phyloP scores from a whole-genome alignment of 2,329 filamentous ascomycete species.

The Helminthosporium solani region DNA sequence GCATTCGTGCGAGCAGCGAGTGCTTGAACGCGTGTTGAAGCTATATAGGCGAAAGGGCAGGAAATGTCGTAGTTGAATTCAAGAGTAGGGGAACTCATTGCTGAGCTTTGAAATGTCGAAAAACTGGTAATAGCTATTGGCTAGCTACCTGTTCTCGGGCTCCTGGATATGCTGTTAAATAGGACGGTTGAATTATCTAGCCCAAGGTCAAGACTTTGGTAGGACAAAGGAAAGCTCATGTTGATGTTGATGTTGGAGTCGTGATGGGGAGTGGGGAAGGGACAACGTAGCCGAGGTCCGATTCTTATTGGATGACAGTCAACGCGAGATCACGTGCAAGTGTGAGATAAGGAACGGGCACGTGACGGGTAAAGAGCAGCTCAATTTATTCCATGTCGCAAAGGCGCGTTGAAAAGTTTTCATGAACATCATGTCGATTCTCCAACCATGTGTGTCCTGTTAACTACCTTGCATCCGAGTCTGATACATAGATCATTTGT shows the following conservation, averaged over 20 bases:
- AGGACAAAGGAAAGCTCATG: neutral
- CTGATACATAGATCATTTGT: too few relatives aligned
- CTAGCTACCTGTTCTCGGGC: neutral
- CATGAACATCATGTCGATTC: too few relatives aligned
- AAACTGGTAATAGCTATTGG: too few relatives aligned
- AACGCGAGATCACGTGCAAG: neutral
- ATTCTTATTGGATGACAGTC: neutral
- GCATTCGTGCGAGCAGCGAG: slow-evolving; percentile 31
- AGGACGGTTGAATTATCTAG: too few relatives aligned
- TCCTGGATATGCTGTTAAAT: too few relatives aligned
- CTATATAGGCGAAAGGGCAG: slow-evolving; percentile 43
- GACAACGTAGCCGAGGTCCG: neutral
- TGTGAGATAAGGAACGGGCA: neutral
- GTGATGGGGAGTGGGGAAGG: neutral
- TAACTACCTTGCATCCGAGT: too few relatives aligned
- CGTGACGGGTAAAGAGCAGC: too few relatives aligned
- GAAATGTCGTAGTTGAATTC: slow-evolving; percentile 39
- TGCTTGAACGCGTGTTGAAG: slow-evolving; percentile 32
- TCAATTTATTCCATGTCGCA: too few relatives aligned
- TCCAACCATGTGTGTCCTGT: too few relatives aligned
- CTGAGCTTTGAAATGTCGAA: neutral
- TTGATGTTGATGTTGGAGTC: neutral
- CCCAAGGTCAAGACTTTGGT: too few relatives aligned
- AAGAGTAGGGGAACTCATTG: slow-evolving; percentile 18
- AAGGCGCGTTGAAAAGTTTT: too few relatives aligned